Conservation (phyloP, 441 rosid species). For the Theobroma grandiflorum region DNA sequence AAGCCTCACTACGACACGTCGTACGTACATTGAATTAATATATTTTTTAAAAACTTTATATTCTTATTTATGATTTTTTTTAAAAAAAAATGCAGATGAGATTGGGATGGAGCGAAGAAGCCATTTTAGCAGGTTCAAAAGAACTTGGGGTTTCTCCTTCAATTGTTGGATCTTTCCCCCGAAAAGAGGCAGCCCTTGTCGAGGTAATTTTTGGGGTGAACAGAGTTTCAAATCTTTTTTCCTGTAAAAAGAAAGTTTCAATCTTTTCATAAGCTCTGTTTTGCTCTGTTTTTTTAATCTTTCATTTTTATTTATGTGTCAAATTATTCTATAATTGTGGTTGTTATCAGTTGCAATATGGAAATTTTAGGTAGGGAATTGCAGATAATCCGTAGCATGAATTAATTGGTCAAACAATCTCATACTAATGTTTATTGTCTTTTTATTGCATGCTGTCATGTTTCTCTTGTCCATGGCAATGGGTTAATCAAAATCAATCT, state of each 20-base stretch:
- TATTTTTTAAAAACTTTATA: not conserved
- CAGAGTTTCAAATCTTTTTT: not conserved
- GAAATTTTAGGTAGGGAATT: not conserved
- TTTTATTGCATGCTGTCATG: not conserved
- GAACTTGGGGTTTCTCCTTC: conserved; percentile 91
- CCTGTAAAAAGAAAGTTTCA: too few relatives aligned
- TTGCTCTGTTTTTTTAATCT: not conserved
- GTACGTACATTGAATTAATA: conserved; percentile 44
- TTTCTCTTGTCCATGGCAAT: not conserved
- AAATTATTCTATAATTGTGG: not conserved
- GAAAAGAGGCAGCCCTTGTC: conserved; percentile 86
- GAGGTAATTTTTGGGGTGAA: conserved; percentile 56
- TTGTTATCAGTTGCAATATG: not conserved
- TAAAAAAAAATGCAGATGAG: conserved; percentile 49
- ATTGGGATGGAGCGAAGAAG: conserved; percentile 87
- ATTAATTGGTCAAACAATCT: too few relatives aligned
- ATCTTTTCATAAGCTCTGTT: not conserved
- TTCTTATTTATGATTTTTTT: not conserved
- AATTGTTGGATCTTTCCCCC: conserved; percentile 78
- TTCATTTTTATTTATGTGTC: not conserved
- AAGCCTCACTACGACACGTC: conserved; percentile 84
- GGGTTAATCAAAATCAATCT: not conserved
- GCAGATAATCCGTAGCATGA: too few relatives aligned
- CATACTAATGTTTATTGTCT: too few relatives aligned
- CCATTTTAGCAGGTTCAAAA: conserved; percentile 89